Conservation (phyloP, 805 yeast genomes). For the Spathaspora hagerdaliae region DNA sequence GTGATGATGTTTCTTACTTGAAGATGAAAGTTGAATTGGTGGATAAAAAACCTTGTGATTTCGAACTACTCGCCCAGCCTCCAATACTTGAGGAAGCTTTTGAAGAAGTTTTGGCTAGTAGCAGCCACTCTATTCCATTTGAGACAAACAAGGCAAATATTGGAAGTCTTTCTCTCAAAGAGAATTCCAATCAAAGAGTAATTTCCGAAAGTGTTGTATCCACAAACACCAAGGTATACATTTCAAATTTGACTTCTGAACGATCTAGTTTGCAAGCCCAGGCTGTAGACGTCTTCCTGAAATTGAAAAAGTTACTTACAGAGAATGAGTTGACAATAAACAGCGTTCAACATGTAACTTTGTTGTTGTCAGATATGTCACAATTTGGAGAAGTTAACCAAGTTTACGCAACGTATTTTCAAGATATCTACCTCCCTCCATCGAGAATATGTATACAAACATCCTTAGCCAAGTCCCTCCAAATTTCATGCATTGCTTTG, state of each 20-base stretch:
- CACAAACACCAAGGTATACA: conserved; percentile 17
- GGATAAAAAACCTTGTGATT: conserved; percentile 28
- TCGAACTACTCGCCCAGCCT: conserved; percentile 22
- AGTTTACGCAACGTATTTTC: conserved; percentile 55
- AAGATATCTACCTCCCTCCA: conserved; percentile 67
- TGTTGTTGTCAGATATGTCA: conserved; percentile 62
- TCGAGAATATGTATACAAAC: conserved; percentile 83
- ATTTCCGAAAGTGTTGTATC: neutral
- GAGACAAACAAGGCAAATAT: neutral
- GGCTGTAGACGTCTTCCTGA: conserved; percentile 44
- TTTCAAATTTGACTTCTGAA: conserved; percentile 25
- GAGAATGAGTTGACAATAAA: conserved; percentile 30
- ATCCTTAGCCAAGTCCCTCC: conserved; percentile 40
- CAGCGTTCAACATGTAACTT: conserved; percentile 55
- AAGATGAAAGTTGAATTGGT: conserved; percentile 48
- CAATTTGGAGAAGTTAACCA: conserved; percentile 59
- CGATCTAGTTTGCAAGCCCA: conserved; percentile 33
- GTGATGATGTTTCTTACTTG: conserved; percentile 70
- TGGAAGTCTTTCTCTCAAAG: neutral
- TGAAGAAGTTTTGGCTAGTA: conserved; percentile 7
- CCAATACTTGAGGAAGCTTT: conserved; percentile 40
- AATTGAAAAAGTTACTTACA: conserved; percentile 32
- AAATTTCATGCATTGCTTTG: conserved; percentile 58
- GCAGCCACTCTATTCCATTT: no score
- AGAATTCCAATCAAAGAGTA: neutral